Evolutionary conservation across 2,329 filamentous ascomycete species (phyloP).

Genomic region (Verticillium longisporum): DNA sequence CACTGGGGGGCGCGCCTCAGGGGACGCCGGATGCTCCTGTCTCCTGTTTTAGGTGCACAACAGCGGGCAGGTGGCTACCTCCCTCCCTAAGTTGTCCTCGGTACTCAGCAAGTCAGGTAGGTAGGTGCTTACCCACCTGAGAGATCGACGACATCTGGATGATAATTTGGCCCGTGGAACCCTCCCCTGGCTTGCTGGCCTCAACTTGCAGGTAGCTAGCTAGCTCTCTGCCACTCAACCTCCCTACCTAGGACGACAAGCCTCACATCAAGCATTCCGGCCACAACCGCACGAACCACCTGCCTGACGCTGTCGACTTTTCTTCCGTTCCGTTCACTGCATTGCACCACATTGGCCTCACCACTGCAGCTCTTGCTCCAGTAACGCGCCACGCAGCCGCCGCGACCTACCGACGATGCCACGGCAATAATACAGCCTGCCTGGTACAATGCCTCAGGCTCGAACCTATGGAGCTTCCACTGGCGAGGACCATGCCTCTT

Average conservation of each 20-base stretch:
- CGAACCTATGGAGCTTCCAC: conserved; percentile 11
- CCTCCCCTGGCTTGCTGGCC: background rate
- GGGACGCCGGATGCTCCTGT: background rate
- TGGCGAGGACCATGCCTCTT: conserved; percentile 9
- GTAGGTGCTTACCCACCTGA: no score
- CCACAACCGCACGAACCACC: background rate
- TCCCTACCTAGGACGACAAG: background rate
- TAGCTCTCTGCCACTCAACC: no score
- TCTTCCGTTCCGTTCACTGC: background rate
- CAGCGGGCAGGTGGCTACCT: no score
- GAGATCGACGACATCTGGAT: no score
- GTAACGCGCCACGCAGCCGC: background rate
- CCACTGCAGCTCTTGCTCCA: background rate
- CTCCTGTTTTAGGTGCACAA: background rate
- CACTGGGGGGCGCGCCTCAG: background rate
- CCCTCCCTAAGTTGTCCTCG: no score
- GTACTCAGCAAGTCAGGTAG: no score
- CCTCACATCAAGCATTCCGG: background rate
- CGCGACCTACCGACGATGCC: background rate
- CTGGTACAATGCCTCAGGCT: conserved; percentile 13
- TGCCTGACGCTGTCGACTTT: background rate
- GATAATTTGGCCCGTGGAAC: background rate
- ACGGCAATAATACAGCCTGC: conserved; percentile 9
- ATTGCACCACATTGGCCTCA: background rate
- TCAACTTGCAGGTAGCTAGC: background rate